Base-by-base conservation (phyloP, 2,329 filamentous ascomycete genomes). In the Fusarium sp. region DNA sequence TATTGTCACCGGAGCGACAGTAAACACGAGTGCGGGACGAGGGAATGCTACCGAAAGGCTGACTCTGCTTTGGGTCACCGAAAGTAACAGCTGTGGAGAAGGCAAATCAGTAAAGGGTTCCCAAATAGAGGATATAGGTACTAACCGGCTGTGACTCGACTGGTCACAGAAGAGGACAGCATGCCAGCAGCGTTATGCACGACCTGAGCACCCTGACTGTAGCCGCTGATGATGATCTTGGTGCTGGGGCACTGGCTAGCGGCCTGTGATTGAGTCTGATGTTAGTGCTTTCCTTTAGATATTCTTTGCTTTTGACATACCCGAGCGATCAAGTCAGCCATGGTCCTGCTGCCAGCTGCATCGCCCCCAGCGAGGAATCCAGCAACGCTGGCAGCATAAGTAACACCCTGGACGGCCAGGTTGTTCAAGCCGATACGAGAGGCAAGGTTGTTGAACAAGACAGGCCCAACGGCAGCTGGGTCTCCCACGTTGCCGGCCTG, bases 401-500 rank as follows among this genome's bases (percentile, higher is more conserved):
- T 26, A 26, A 59, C 57, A 6, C 57, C 57, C 15, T 40, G 53
- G 8, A 59, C 9, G 10, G 57, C 53, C 20, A 59, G 15, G 20
- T 58, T 59, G 8, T 38, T 13, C 5, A 33, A 8, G 3, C 57
- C 57, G 9, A 59, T 49, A 15, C 36, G 23, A 10, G 11, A 38
- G 33, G 57, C 53, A 16, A 59, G 57, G 9, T 13, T 18, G 7
- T 59, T 59, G 3, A 59, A 59, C 9, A 59, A 10, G 6, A 20
- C 6, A 2, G 57, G 57, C 2, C 57, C 57, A 1, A 34, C 20
- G 2, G n/a, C 26, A 30, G n/a, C 8, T 6, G n/a, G 4, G 6
- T 23, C 12, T 34, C 57, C 57, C 12, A 59, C 57, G 20, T 59
- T 59, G 6, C 57, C 57, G 4, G 34, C 34, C 2, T 56, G 44